Conservation (phyloP, 2,329 filamentous ascomycete genomes). For the Didymella segeticola region DNA sequence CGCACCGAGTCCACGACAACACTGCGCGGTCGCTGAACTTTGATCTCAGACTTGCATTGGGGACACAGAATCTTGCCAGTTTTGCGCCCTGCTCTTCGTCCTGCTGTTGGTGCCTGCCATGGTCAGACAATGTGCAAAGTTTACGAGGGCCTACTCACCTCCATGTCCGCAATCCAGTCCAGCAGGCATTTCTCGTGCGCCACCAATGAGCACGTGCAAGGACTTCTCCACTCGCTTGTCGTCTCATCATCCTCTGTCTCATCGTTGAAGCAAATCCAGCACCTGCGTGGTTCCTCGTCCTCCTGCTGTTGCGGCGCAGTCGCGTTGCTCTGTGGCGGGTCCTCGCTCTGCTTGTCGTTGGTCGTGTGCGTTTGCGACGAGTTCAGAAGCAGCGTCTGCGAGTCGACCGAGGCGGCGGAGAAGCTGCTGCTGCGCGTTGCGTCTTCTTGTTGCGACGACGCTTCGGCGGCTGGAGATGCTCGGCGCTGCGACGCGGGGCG, state of each 20-base stretch:
- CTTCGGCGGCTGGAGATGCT: conserved; percentile 31
- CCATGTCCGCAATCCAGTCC: conserved; percentile 91
- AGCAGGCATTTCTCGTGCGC: conserved; percentile 91
- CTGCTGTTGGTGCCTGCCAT: conserved; percentile 56
- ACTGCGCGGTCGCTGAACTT: conserved; percentile 76
- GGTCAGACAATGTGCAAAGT: not conserved
- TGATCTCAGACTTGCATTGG: conserved; percentile 85
- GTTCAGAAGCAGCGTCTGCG: conserved; percentile 55
- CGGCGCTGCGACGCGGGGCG: conserved; percentile 46
- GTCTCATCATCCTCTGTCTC: conserved; percentile 68
- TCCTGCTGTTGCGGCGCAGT: conserved; percentile 25
- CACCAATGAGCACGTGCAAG: conserved; percentile 87
- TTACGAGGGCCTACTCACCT: conserved; percentile 48
- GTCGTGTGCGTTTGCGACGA: conserved; percentile 32
- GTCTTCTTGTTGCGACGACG: conserved; percentile 28
- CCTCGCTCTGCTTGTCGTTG: conserved; percentile 23
- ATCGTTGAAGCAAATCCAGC: conserved; percentile 74
- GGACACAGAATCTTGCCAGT: conserved; percentile 77
- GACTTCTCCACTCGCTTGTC: conserved; percentile 77
- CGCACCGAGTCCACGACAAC: conserved; percentile 72
- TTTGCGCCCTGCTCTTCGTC: conserved; percentile 54
- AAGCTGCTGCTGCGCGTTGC: conserved; percentile 43
- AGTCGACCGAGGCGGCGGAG: conserved; percentile 53
- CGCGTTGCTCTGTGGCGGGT: conserved; percentile 19
- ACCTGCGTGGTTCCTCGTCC: conserved; percentile 58